Conservation (phyloP, 176 grass and related monocot genomes). For the Saccharum spontaneum region DNA sequence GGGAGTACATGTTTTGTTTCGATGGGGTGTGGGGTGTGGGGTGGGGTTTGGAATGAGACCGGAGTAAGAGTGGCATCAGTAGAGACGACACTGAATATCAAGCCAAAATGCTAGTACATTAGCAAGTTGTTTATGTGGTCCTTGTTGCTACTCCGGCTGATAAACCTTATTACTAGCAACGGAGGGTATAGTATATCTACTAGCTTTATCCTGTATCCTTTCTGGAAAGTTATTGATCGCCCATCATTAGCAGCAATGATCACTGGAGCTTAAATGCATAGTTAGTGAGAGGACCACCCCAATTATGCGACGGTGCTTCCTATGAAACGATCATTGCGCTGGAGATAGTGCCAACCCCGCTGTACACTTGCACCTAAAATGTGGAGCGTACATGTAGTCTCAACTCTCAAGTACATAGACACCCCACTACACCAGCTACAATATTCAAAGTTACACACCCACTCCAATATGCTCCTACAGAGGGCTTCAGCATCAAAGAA, state of each 20-base stretch:
- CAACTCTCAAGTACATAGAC: background rate
- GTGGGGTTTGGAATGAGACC: background rate
- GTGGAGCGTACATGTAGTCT: background rate
- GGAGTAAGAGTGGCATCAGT: background rate
- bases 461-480: background rate
- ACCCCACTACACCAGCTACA: constrained; percentile 1
- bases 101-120: background rate
- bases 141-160: background rate
- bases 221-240: constrained; percentile 35
- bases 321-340: background rate
- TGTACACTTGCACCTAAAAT: constrained; percentile 1
- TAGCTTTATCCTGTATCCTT: constrained; percentile 20
- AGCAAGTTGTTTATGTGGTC: background rate
- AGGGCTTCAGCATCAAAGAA: background rate
- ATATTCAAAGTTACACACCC: constrained; percentile 20
- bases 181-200: background rate
- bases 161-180: background rate
- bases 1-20: no score
- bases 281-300: constrained; percentile 41
- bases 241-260: constrained; percentile 46
- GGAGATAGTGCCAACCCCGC: background rate
- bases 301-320: background rate
- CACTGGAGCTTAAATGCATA: background rate
- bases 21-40: no score
- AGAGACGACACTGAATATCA: background rate